Evolutionary conservation across 2,329 filamentous ascomycete species (phyloP).

Genomic region (Ceratocystiopsis brevicomis): DNA sequence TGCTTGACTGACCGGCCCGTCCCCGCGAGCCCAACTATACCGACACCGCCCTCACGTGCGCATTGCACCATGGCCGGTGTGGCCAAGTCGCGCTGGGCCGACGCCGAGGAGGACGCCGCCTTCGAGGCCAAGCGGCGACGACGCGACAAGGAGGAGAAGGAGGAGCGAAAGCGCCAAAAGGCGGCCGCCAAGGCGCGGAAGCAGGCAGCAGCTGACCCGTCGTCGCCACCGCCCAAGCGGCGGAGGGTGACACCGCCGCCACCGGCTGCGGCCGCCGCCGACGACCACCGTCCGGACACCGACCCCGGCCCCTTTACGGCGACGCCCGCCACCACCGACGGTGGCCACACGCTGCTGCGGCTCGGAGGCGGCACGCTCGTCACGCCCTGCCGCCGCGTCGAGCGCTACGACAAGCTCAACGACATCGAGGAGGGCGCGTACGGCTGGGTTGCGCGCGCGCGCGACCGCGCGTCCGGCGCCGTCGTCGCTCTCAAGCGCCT

Average conservation of each 20-base stretch:
- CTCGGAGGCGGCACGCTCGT: conserved; percentile 53
- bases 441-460: conserved; percentile 78
- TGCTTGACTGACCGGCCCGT: too few relatives aligned
- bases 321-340: not conserved
- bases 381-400: conserved; percentile 49
- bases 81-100: conserved; percentile 68
- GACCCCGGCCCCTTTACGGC: too few relatives aligned
- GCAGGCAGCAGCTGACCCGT: conserved; percentile 15
- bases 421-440: conserved; percentile 97
- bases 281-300: conserved; percentile 6
- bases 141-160: conserved; percentile 77
- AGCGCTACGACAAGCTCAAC: conserved; percentile 82
- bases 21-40: too few relatives aligned
- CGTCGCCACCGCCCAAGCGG: conserved; percentile 31
- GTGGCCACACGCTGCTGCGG: conserved; percentile 41
- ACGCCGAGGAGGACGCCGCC: conserved; percentile 62
- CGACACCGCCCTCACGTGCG: not conserved
- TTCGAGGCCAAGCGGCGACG: conserved; percentile 52
- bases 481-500: conserved; percentile 86
- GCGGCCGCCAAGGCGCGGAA: conserved; percentile 11
- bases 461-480: conserved; percentile 50
- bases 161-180: conserved; percentile 46
- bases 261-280: too few relatives aligned
- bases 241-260: conserved; percentile 31
- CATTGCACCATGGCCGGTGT: conserved; percentile 33